phyloP scores from a whole-genome alignment of 225 moss, liverwort and hornwort species.

The Antitrichia curtipendula region DNA sequence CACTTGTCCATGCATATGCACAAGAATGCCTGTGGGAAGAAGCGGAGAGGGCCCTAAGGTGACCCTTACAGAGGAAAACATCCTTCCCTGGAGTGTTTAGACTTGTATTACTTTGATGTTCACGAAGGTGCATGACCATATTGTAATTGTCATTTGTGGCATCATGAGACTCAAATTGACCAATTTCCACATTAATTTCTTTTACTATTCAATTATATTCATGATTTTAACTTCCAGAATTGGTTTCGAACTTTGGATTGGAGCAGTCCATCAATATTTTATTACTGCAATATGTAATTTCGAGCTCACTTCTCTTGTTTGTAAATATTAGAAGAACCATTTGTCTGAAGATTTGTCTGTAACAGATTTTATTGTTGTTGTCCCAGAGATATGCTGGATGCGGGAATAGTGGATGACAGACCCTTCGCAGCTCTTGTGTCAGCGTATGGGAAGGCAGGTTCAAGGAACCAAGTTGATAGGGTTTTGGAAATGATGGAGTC shows the following conservation, averaged over 20 bases:
- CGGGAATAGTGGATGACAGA: constrained; percentile 41
- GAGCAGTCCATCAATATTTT: not conserved
- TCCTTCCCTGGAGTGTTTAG: not conserved
- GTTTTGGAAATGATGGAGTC: constrained; percentile 35
- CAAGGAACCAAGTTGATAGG: constrained; percentile 15
- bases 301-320: not conserved
- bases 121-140: not conserved
- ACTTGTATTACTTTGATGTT: not conserved
- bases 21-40: constrained; percentile 44
- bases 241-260: not conserved
- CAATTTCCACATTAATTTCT: not conserved
- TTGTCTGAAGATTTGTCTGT: not conserved
- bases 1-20: constrained; percentile 54
- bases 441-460: constrained; percentile 51
- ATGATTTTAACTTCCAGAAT: not conserved
- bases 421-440: constrained; percentile 46
- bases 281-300: not conserved
- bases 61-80: not conserved
- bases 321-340: not conserved
- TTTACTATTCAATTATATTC: not conserved
- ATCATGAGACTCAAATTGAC: not conserved
- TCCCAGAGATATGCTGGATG: constrained; percentile 40
- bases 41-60: constrained; percentile 52
- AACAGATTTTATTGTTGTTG: not conserved
- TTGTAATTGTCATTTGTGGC: not conserved